Base-by-base conservation (phyloP, 768 basidiomycete genomes). In the Holtermannia corniformis region DNA sequence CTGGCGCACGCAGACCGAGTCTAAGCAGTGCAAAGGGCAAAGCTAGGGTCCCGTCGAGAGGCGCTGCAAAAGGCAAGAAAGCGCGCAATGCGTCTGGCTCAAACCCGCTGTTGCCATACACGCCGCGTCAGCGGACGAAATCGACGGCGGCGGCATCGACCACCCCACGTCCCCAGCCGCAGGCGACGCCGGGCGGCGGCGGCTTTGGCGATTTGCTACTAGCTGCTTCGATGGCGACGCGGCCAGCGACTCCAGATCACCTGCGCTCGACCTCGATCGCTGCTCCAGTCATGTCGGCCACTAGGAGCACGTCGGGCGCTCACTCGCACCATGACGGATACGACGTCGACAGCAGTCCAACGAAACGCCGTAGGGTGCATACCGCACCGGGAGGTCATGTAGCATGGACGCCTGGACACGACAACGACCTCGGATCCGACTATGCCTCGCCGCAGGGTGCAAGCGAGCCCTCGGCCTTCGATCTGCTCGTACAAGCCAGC, bases 121-220 rank as follows among this genome's bases (percentile, higher is more conserved):
- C 67, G 2, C 62, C 67, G n/a, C 60, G 57, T 19, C 42, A 37
- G 5, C 24, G 26, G 5, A 20, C 11, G 5, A 47, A 47, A 16
- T 26, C 5, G 5, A 48, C 58, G 26, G 47, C 43, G 25, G 47
- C 57, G 2, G 27, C 24, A 16, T 23, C 51, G 21, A 49, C 51
- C 41, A 27, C 49, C 27, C 44, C 43, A 13, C 26, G 49, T 14
- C 41, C 51, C 32, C 52, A 4, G 19, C 63, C 53, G 12, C 45
- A 50, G 26, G 64, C 67, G 3, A 68, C 67, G 3, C 67, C 67
- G 5, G 67, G 67, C 13, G 67, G 67, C 23, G 60, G 60, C 54
- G 65, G 63, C 26, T 63, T 68, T 49, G 58, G 48, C 22, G 67
- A 68, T 54, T 44, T 68, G 12, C 56, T 68, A 3, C 56, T 62